phyloP scores from a whole-genome alignment of 352 stramenopile species.

The Globisporangium nunn region DNA sequence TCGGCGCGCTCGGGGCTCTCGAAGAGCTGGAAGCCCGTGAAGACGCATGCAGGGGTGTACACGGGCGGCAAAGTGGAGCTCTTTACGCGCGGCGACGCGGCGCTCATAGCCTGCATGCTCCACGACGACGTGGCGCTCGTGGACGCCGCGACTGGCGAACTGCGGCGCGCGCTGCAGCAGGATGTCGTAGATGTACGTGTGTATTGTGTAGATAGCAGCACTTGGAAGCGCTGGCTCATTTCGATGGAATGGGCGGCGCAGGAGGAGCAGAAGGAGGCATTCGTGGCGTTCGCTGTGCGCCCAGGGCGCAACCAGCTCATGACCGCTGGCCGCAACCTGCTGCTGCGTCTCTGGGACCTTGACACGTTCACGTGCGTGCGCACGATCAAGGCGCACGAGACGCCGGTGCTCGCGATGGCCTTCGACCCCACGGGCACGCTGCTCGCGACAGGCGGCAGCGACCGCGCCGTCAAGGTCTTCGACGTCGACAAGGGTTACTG shows the following conservation, averaged over 20 bases:
- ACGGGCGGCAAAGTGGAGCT: slow-evolving; percentile 78
- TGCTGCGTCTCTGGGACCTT: slow-evolving; percentile 82
- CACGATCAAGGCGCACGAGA: slow-evolving; percentile 75
- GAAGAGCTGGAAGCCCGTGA: slow-evolving; percentile 76
- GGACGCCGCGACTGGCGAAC: slow-evolving; percentile 56
- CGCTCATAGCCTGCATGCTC: slow-evolving; percentile 67
- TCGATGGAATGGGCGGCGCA: not conserved
- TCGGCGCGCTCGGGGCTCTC: slow-evolving; percentile 58
- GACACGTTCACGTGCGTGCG: slow-evolving; percentile 70
- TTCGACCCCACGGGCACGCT: slow-evolving; percentile 90
- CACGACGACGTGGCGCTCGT: slow-evolving; percentile 80
- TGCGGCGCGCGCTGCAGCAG: slow-evolving; percentile 70
- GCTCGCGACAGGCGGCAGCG: slow-evolving; percentile 93
- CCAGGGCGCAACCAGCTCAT: slow-evolving; percentile 76
- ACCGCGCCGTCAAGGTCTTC: slow-evolving; percentile 94
- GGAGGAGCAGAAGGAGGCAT: slow-evolving; percentile 77
- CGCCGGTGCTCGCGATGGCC: slow-evolving; percentile 78
- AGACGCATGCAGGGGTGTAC: slow-evolving; percentile 73
- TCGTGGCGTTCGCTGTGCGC: slow-evolving; percentile 74
- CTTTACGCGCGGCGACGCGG: slow-evolving; percentile 24
- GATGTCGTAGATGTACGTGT: slow-evolving; percentile 46
- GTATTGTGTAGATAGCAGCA: no score
- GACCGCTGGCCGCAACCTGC: slow-evolving; percentile 76
- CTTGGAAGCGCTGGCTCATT: not conserved
- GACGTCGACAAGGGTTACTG: slow-evolving; percentile 90